Base-by-base conservation (phyloP, 2,329 filamentous ascomycete genomes). In the Diaporthe ampelina region DNA sequence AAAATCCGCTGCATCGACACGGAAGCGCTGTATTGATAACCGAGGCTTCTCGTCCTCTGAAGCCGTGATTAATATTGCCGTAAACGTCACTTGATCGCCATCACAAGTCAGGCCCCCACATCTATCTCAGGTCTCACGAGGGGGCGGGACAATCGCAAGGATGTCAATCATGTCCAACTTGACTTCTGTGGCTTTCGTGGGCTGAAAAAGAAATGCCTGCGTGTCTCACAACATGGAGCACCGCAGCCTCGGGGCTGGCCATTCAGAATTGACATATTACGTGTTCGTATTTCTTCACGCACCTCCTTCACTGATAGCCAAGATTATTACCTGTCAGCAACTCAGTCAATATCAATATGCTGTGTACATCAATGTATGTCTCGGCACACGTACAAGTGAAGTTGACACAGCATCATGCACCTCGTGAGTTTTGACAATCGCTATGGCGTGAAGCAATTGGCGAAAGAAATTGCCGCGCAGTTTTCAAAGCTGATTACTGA, bases 91-190 rank as follows among this genome's bases (percentile, higher is more conserved):
- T 9, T 15, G 59, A 65, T 35, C 21, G 7, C 19, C 19, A 17
- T n/a, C 26, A 45, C 24, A 48, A 19, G n/a, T 32, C 13, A 11
- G 11, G n/a, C 3, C 29, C 29, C 29, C 29, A 26, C 2, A 37
- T 19, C 6, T 52, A 15, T 21, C 19, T n/a, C 6, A 24, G 61
- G 61, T 67, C 19, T 19, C 63, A 52, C 63, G 4, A 29, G 29
- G 11, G 37, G 63, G n/a, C 21, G 19, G 21, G 4, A 26, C 4
- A 21, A 3, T 37, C 37, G 43, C 26, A 17, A 10, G 11, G 19
- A 11, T 52, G 45, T 26, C 21, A 35, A 52, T 67, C 63, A 67
- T 37, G 45, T 52, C 45, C 32, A 52, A 48, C 59, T 35, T n/a
- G 40, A 29, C 21, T 37, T 50, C 11, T 50, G 61, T 67, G 61